Evolutionary conservation across 2,329 filamentous ascomycete species (phyloP).

Genomic region (Aspergillus transmontanensis): DNA sequence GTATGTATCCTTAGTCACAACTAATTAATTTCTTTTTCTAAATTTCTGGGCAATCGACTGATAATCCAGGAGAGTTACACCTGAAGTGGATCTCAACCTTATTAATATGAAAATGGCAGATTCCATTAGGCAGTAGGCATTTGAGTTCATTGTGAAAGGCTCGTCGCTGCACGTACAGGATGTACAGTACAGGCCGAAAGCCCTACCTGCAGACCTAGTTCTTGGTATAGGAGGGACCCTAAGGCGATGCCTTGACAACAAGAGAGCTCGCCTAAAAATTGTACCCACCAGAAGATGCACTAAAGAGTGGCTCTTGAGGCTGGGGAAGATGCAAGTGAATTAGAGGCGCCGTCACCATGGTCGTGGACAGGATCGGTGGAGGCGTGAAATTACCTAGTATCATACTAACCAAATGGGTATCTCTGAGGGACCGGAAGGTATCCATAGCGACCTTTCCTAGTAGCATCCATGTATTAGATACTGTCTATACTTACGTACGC

Average conservation of each 20-base stretch:
- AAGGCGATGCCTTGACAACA: not conserved
- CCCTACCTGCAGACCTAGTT: not conserved
- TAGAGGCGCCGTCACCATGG: conserved; percentile 25
- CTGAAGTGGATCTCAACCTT: not conserved
- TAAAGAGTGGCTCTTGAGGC: conserved; percentile 14
- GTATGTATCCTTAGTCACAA: not conserved
- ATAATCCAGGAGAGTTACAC: not conserved
- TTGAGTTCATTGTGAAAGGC: not conserved
- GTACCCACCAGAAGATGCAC: conserved; percentile 7
- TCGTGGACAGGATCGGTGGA: conserved; percentile 20
- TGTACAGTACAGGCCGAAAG: not conserved
- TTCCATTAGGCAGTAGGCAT: not conserved
- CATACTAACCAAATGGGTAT: not conserved
- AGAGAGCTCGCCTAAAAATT: not conserved
- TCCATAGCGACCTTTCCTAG: not conserved
- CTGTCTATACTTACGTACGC: not conserved
- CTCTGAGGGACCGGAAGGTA: not conserved
- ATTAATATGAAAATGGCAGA: not conserved
- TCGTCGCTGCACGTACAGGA: not conserved
- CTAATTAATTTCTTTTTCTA: not conserved
- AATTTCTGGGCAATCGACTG: not conserved
- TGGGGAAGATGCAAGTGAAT: conserved; percentile 21
- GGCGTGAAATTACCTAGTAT: conserved; percentile 7
- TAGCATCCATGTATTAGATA: not conserved
- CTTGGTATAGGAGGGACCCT: not conserved